Base-by-base conservation (phyloP, 805 yeast species). In the Cephaloascus albidus region DNA sequence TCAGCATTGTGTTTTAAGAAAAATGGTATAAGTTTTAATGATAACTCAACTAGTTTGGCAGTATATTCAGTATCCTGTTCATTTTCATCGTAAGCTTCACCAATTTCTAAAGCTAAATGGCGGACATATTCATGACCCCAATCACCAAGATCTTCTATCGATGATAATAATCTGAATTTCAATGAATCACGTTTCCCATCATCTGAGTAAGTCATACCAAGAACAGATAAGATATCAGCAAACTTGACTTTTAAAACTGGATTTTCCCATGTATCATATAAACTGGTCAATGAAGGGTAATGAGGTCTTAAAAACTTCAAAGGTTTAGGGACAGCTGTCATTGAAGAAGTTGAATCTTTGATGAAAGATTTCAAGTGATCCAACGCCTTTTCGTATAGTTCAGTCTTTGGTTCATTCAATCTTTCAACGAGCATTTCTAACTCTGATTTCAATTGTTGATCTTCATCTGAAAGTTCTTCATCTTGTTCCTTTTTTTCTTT, bases 241-340 rank as follows among this genome's bases (percentile, higher is more conserved):
- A 93, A 71, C 46, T 72, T 69, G 35, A 72, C 62, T 45, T 74
- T 74, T 40, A 76, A 61, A 4, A 54, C 52, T 3, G 56, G 51
- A 38, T 68, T 65, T 10, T 68, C 61, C 96, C 96, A 87, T 28
- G 68, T 65, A 30, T 74, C 79, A 58, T 81, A 84, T 32, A 85
- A 62, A 40, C 67, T 72, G 27, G 76, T 75, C 52, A 93, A 68
- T n/a, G 70, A 52, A 17, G 81, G 79, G 56, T 81, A 93, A 53
- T 79, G 85, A 5, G 97, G 96, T 53, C 96, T 78, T 47, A 93
- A 72, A 57, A 93, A 93, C 67, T 93, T 94, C 63, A 93, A 75
- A 4, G 99, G 99, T 61, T 93, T 93, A 31, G 99, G 99, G 38
- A 93, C 98, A 3, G 99, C 99, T 2, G 98, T 93, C 97, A 93